Base-by-base conservation (phyloP, 2,329 filamentous ascomycete genomes). In the Stemphylium lycopersici region DNA sequence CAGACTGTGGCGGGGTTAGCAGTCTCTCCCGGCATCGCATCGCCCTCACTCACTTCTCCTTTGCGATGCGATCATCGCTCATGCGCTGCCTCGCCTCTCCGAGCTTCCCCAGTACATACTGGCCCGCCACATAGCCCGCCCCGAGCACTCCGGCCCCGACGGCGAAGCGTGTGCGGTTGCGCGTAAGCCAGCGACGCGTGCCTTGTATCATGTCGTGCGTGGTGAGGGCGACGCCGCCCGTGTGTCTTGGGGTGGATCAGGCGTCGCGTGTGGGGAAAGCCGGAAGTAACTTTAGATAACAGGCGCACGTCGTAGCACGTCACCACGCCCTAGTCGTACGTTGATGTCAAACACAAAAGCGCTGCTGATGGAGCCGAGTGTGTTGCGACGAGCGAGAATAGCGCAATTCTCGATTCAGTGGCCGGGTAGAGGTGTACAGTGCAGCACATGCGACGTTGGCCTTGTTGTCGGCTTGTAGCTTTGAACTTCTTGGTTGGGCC, bases 61-160 rank as follows among this genome's bases (percentile, higher is more conserved):
- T 93, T 47, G 93, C 90, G 73, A 97, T 96, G 69, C 92, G 88
- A 71, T 98, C 95, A 76, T 91, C 93, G 77, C 90, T 93, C 90
- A 97, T 96, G 75, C 93, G 92, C 83, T 97, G 92, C 64, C 93
- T 87, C 67, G 93, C 92, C 77, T 98, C 93, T 63, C 89, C 89
- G 70, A 98, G 88, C 83, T 96, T 98, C 69, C 84, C 85, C 71
- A 97, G 77, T 64, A 96, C 86, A 87, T 97, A 99, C 77, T 96
- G 92, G 34, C 91, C 91, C 51, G 90, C 93, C 56, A 97, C 80
- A 78, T 99, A 99, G 63, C 92, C 92, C 48, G 90, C 91, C 64
- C 93, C 93, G 62, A 97, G 79, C 63, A 98, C 85, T 62, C 93
- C 92, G 55, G 90, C 87, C 62, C 93, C 92, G 72, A 99, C 85